Base-by-base conservation (phyloP, 108 stramenopile genomes). In the Stephanodiscus triporus region DNA sequence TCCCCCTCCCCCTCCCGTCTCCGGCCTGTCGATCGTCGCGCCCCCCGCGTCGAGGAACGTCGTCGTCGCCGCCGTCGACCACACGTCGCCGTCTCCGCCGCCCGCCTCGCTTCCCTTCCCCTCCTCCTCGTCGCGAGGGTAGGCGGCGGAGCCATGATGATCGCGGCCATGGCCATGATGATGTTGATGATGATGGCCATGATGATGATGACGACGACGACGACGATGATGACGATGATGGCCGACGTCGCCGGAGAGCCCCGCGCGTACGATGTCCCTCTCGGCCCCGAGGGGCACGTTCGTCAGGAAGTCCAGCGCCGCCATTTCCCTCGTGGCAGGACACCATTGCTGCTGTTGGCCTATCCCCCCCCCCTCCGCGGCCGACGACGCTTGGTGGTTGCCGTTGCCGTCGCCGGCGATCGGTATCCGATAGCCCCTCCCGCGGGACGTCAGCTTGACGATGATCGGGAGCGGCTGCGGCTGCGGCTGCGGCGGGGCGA, bases 301-400 rank as follows among this genome's bases (percentile, higher is more conserved):
- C 63, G 87, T 64, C 30, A 96, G 70, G 59, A 96, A 96, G 62
- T 94, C 91, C 65, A 96, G 84, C 6, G 93, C 95, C 2, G 95
- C 95, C 73, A 96, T 91, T 59, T 96, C 92, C 67, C 93, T 64
- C 17, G 90, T 91, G 7, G 87, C 45, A 72, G 22, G 48, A 42
- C 50, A 38, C 38, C 23, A 14, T 58, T 69, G 37, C 23, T 40
- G 36, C 9, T 43, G 27, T 47, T 27, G 45, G 32, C 22, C 56
- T 11, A 10, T 55, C 42, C 49, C 49, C 47, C 1, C 29, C 26
- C 23, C 27, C 8, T 26, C 34, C 49, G 43, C 43, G 11, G 55
- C 40, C 26, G 50, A 53, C 0, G n/a, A n/a, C n/a, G n/a, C n/a
- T n/a, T n/a, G n/a, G n/a, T n/a, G n/a, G n/a, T n/a, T n/a, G n/a